phyloP scores from a whole-genome alignment of 345 rosid genomes.

The Hevea brasiliensis region DNA sequence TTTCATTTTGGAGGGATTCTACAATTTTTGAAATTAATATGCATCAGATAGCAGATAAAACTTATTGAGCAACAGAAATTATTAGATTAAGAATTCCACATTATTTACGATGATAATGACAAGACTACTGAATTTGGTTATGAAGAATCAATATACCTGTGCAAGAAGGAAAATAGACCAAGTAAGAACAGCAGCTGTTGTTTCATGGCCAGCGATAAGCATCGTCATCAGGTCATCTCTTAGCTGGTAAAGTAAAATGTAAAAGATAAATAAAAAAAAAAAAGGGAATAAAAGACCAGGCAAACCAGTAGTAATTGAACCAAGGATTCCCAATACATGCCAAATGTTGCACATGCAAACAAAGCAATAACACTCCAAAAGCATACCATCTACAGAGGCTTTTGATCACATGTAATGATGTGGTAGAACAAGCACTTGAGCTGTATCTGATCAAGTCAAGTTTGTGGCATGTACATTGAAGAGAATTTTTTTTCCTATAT shows the following conservation, averaged over 20 bases:
- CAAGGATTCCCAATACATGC: no score
- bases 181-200: slow-evolving; percentile 96
- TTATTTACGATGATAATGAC: neutral
- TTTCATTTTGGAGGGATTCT: slow-evolving; percentile 75
- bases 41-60: slow-evolving; percentile 8
- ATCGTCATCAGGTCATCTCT: slow-evolving; percentile 94
- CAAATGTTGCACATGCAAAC: no score
- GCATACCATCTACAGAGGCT: no score
- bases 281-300: slow-evolving; percentile 8
- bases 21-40: slow-evolving; percentile 24
- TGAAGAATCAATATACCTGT: slow-evolving; percentile 57
- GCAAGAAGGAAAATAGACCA: slow-evolving; percentile 94
- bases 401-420: no score
- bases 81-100: neutral
- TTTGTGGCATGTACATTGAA: no score
- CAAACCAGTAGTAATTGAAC: neutral
- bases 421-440: neutral
- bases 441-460: neutral
- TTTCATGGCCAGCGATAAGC: slow-evolving; percentile 96
- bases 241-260: slow-evolving; percentile 46
- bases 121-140: slow-evolving; percentile 8
- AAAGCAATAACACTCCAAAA: no score
- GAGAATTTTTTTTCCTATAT: no score
- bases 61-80: neutral
- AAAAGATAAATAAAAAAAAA: neutral